Percentiles rank a stretch among this genome's conserved stretches.
phyloP scores from a whole-genome alignment of 73 alveolate genomes.

The Blepharisma japonicum region DNA sequence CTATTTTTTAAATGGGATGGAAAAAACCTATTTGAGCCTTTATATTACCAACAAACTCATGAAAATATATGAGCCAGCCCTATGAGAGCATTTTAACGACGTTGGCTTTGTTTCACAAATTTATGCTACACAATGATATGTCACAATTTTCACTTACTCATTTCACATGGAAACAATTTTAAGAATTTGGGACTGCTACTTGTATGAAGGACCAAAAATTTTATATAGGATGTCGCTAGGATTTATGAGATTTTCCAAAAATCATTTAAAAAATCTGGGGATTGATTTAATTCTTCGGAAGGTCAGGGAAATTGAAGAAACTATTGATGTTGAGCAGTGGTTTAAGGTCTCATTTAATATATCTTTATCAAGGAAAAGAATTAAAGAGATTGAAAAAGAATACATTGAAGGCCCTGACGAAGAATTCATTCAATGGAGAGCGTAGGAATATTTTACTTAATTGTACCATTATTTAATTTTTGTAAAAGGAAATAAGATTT shows the following conservation, averaged over 20 bases:
- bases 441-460: too few species aligned
- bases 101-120: constrained; percentile 62
- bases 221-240: not conserved
- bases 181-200: constrained; percentile 20
- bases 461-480: too few species aligned
- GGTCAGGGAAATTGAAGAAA: not conserved
- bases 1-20: constrained; percentile 13
- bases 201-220: constrained; percentile 13
- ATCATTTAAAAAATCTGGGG: constrained; percentile 2
- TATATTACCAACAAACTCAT: constrained; percentile 15
- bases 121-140: constrained; percentile 43
- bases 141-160: not conserved
- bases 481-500: too few species aligned
- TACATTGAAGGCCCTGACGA: not conserved
- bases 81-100: not conserved
- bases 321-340: not conserved
- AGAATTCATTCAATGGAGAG: not conserved
- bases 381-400: constrained; percentile 12
- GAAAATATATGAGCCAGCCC: not conserved
- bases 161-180: not conserved
- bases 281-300: not conserved
- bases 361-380: not conserved
- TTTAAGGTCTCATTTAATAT: not conserved
- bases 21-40: not conserved
- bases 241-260: not conserved